Evolutionary conservation across 1,284 basidiomycete species (phyloP), one percentile per base, ranked within the genome.

Genomic region (Erythrobasidium hasegawianum): DNA sequence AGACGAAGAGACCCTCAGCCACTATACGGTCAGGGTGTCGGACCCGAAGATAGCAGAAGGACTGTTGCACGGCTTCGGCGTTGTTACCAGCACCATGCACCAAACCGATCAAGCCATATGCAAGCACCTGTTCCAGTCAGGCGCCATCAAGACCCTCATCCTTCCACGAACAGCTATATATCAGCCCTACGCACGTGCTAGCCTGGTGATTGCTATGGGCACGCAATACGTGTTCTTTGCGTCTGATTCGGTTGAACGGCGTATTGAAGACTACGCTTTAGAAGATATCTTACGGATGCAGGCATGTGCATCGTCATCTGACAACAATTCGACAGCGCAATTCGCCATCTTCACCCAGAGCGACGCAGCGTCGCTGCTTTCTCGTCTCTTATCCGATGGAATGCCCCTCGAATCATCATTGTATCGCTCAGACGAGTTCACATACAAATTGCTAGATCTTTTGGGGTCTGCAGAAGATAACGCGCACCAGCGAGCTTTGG

Each of bases 251-350:
- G 71, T 68, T 22, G 85, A 88, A 71, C 84, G 87, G 38, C 86
- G 87, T 71, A 74, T 93, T 53, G 82, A 83, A 55, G 89, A 92
- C 74, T 98, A 98, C 76, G 79, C 81, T 0, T 79, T 92, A 38
- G 81, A 84, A 33, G 94, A 97, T 73, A 78, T 99, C 52, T 85
- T 89, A 57, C 85, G 86, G 65, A 97, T 98, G 90, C 92, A 97
- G 77, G 86, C 90, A 57, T 84, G 86, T 26, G 92, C 93, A 56
- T 24, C 40, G 10, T 20, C 47, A 16, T 24, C 18, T 8, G 59
- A 22, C 24, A 20, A 38, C 16, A 26, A n/a, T 87, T 53, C 83
- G 83, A 52, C 87, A 18, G 91, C 89, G 0, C 82, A 82, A 68
- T 95, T 90, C 80, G 83, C 87, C 73, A 78, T 97, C 67, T 88